Conservation (phyloP, 345 rosid genomes). For the Aquilaria malaccensis region DNA sequence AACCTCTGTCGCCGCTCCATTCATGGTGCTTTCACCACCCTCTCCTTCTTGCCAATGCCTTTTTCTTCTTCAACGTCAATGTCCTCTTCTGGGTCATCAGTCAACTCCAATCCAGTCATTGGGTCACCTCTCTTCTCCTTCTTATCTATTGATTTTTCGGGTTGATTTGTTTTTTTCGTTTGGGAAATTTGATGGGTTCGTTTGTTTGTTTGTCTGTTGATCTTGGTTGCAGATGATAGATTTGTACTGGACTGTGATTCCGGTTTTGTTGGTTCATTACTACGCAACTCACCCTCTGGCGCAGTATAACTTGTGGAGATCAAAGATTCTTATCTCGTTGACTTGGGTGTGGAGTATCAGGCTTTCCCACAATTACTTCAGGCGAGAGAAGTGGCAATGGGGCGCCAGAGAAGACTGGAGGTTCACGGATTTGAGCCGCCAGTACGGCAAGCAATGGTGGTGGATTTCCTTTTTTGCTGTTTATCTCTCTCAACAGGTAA, state of each 20-base stretch:
- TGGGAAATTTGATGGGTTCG: not conserved
- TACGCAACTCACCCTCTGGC: constrained; percentile 68
- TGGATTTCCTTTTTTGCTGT: constrained; percentile 91
- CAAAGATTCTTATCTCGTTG: constrained; percentile 44
- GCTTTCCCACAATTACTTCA: constrained; percentile 77
- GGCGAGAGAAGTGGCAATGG: constrained; percentile 98
- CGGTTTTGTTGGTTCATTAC: constrained; percentile 72
- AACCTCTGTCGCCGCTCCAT: constrained; percentile 29
- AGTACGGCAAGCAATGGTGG: constrained; percentile 91
- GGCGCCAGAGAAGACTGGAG: constrained; percentile 98
- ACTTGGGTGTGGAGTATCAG: constrained; percentile 86
- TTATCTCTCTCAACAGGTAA: constrained; percentile 86
- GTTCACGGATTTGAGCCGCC: constrained; percentile 67
- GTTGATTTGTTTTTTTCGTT: not conserved
- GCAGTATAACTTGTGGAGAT: constrained; percentile 55
- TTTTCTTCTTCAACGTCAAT: constrained; percentile 93
- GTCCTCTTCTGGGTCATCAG: constrained; percentile 86
- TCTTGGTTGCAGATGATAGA: constrained; percentile 66
- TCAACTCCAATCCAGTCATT: constrained; percentile 67
- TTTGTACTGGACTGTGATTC: constrained; percentile 92
- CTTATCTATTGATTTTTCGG: not conserved
- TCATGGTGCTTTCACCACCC: constrained; percentile 83
- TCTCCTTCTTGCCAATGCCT: constrained; percentile 58
- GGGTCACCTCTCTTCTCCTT: constrained; percentile 36
- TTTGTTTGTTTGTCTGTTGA: not conserved